Evolutionary conservation across 2,329 filamentous ascomycete species (phyloP), one percentile per base, ranked within the genome.

Genomic region (Tolypocladium paradoxum): DNA sequence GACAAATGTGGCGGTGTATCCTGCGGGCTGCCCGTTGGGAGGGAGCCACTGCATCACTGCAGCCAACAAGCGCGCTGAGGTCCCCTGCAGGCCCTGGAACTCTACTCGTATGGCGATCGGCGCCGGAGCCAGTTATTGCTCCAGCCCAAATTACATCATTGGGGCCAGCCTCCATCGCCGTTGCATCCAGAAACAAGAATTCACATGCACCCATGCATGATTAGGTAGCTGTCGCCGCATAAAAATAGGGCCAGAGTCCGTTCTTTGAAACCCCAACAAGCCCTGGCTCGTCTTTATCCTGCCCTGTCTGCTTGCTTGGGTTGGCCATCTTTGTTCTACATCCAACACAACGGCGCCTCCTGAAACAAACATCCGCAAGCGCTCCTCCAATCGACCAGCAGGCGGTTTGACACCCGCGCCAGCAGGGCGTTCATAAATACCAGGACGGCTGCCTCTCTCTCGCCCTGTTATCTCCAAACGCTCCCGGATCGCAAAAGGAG

Each of bases 331-430:
- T 58, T 57, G 49, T 57, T 58, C 55, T 53, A 31, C 50, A 53
- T 54, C 55, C 48, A 27, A 52, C 54, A 52, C 31, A 49, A 50
- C 48, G 53, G 59, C 62, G 61, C 54, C 52, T 65, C 52, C 56
- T 59, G 57, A 62, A 62, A 64, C 60, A 57, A 46, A 52, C 58
- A 35, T 55, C 40, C 47, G 43, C 59, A 57, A 56, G 43, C 50
- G 46, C 48, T 50, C 51, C 27, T 47, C 57, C 55, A 60, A 57
- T 60, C 55, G 55, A 52, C 50, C 43, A 37, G 51, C 54, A 58
- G 61, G 70, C 47, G 49, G n/a, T 54, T 52, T 27, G 33, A 11
- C 40, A 49, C 31, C 36, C 49, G 22, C 49, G 52, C 51, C 45
- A 52, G 51, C 37, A 60, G 24, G 48, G 31, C 33, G 52, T 11